Percentiles rank a stretch among this genome's conserved stretches.
These are phyloP conservation scores for Glutinoglossum americanum DNA, from an alignment of 495 filamentous ascomycete species.

Conservation along the genomic window DNA sequence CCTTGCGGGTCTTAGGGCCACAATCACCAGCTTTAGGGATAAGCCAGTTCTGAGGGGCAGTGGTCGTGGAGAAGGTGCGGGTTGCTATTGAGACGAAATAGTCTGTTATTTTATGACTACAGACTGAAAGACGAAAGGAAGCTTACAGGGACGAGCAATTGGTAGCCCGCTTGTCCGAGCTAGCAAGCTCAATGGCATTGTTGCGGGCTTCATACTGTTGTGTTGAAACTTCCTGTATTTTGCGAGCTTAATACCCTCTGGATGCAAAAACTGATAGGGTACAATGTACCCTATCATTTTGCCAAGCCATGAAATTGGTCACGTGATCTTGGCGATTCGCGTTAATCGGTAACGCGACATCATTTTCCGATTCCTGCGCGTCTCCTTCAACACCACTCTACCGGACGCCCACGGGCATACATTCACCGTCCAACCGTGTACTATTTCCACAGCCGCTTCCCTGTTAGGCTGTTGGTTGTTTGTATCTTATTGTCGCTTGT, in stretches of 20 bases:
- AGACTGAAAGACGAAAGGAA: not conserved
- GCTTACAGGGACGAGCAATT: not conserved
- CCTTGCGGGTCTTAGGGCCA: slow-evolving; percentile 66
- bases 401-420: too few relatives aligned
- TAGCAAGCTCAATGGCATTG: not conserved
- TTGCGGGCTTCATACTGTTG: not conserved
- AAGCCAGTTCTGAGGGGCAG: slow-evolving; percentile 49
- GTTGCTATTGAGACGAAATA: not conserved
- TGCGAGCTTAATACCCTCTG: too few relatives aligned
- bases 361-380: not conserved
- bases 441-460: not conserved
- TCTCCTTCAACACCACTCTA: not conserved
- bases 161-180: not conserved
- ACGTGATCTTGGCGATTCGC: not conserved
- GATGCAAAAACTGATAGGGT: too few relatives aligned
- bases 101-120: not conserved
- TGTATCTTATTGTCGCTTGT: not conserved
- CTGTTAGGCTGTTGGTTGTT: too few relatives aligned
- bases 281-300: too few relatives aligned
- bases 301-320: not conserved
- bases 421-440: not conserved
- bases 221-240: not conserved
- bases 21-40: slow-evolving; percentile 51
- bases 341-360: too few relatives aligned
- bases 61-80: slow-evolving; percentile 56